These are phyloP conservation scores for Alternaria solani DNA, from an alignment of 2,329 filamentous ascomycete species.

Conservation along the genomic window DNA sequence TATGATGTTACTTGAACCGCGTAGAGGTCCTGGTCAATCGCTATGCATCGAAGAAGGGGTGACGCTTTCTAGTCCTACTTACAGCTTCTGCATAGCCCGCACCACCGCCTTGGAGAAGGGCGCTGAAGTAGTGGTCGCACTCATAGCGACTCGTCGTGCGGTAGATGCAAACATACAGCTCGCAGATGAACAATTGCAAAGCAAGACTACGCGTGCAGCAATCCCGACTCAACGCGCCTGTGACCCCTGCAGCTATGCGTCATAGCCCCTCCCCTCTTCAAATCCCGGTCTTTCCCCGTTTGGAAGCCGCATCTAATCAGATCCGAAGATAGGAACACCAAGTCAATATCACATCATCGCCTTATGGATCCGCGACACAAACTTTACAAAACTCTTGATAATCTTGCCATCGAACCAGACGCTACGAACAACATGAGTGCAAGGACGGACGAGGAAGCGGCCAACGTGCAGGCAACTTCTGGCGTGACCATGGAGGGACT, in stretches of 20 bases:
- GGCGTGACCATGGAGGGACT: conserved; percentile 78
- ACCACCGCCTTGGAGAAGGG: conserved; percentile 76
- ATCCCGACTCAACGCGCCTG: conserved; percentile 8
- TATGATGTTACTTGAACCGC: neutral
- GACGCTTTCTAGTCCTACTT: conserved; percentile 47
- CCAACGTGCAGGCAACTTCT: conserved; percentile 62
- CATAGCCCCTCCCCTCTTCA: conserved; percentile 23
- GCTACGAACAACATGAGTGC: conserved; percentile 52
- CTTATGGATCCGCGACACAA: conserved; percentile 47
- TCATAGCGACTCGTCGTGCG: conserved; percentile 53
- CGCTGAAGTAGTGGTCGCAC: conserved; percentile 55
- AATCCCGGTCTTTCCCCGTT: conserved; percentile 15
- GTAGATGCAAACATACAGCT: conserved; percentile 47
- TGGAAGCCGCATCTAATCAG: conserved; percentile 42
- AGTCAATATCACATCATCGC: conserved; percentile 26
- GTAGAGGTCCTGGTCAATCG: neutral
- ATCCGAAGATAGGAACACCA: conserved; percentile 39
- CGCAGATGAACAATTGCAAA: neutral
- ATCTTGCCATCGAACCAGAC: conserved; percentile 31
- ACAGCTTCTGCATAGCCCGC: conserved; percentile 80
- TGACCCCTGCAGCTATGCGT: conserved; percentile 27
- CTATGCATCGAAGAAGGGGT: neutral
- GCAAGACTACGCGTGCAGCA: conserved; percentile 8
- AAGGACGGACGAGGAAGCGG: conserved; percentile 52
- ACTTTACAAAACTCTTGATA: conserved; percentile 45